A percentile compares a stretch with the other conserved stretches of the same genome.
phyloP scores from a whole-genome alignment of 768 basidiomycete species.

The Trametes sanguinea region DNA sequence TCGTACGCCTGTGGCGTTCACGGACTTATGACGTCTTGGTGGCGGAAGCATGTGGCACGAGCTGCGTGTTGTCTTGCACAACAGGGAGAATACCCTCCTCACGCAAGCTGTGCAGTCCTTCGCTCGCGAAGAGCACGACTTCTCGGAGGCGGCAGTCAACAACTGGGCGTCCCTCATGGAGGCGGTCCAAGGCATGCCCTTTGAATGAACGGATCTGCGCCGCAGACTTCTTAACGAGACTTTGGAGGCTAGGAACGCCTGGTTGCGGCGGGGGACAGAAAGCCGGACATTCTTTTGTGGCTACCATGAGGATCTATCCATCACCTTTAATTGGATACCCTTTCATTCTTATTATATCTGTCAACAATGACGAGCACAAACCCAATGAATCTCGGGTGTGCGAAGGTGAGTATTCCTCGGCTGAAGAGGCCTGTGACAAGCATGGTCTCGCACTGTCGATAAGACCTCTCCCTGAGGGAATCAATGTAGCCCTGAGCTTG shows the following conservation, averaged over 20 bases:
- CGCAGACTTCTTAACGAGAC: too few relatives aligned
- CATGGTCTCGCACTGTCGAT: too few relatives aligned
- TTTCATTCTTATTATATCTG: too few relatives aligned
- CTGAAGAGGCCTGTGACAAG: too few relatives aligned
- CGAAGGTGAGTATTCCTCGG: too few relatives aligned
- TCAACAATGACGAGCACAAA: too few relatives aligned
- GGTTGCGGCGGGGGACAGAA: too few relatives aligned
- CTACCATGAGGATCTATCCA: conserved; percentile 9
- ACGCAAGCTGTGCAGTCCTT: conserved; percentile 73
- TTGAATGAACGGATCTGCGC: conserved; percentile 52
- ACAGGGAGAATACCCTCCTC: conserved; percentile 82
- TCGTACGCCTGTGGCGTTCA: background rate
- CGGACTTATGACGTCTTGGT: background rate
- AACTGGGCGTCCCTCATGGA: conserved; percentile 79
- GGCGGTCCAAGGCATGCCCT: conserved; percentile 80
- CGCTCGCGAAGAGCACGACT: conserved; percentile 72
- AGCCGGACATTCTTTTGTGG: conserved; percentile 12
- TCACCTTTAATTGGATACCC: conserved; percentile 19
- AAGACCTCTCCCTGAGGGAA: too few relatives aligned
- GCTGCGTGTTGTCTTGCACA: conserved; percentile 88
- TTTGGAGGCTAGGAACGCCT: background rate
- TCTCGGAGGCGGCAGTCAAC: conserved; percentile 57
- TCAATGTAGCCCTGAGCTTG: too few relatives aligned
- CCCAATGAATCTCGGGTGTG: too few relatives aligned
- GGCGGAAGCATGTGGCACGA: conserved; percentile 89